Base-by-base conservation (phyloP, 306 rosid species). In the Benincasa hispida region DNA sequence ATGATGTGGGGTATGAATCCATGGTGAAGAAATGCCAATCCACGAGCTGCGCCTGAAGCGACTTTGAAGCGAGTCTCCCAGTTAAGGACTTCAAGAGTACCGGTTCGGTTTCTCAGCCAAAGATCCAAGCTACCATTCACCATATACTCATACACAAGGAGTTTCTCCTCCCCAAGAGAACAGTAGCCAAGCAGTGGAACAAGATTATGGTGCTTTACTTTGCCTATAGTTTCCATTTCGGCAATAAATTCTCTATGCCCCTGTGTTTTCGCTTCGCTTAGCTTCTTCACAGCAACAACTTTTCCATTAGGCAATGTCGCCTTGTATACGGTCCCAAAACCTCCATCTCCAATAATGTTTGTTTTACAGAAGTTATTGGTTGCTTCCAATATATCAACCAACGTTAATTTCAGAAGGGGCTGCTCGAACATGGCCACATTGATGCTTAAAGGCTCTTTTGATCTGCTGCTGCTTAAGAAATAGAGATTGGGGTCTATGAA, bases 211-310 rank as follows among this genome's bases (percentile, higher is more conserved):
- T 95, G 99, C 86, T 92, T 92, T 58, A 95, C 98, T 87, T 95
- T 95, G 54, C 99, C 99, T 51, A 95, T 77, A 55, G 99, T 95
- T 79, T 95, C 99, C 99, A 95, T 95, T 85, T 95, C 99, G 3
- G 99, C 99, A 19, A 88, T 87, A 69, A 95, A 95, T 78, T 95
- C 99, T 0, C 99, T 89, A 19, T 90, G 90, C 24, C 99, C 99
- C 84, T 95, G 99, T 12, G 96, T 90, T 83, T 95, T 95, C 18
- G 94, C 94, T 78, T 92, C 97, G 11, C 96, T 92, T 14, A 95
- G 90, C 87, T 95, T 95, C 89, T 95, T 95, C 41, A 95, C 93
- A 11, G 99, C 99, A 41, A 90, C 99, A 24, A 72, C 83, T 79
- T 88, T 95, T 45, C 92, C 97, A 75, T 82, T 75, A 18, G 93